Percentiles rank a stretch among this genome's conserved stretches.
Conservation (phyloP, 2,329 filamentous ascomycete species). For the Hypoxylon sp. region DNA sequence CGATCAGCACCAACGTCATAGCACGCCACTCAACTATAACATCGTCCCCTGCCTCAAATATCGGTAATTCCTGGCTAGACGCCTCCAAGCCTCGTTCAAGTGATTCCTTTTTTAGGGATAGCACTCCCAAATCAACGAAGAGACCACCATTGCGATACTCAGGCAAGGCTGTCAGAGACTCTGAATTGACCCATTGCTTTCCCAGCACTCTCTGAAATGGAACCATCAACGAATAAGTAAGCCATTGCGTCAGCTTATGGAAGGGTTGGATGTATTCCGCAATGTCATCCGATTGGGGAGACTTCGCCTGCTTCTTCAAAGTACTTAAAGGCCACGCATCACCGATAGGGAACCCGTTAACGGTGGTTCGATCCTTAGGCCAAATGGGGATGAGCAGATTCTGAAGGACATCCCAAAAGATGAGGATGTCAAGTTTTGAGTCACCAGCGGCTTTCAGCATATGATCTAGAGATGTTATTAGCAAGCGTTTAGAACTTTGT, state of each 20-base stretch:
- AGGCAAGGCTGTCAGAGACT: slow-evolving; percentile 75
- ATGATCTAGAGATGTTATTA: slow-evolving; percentile 17
- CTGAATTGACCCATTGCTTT: slow-evolving; percentile 65
- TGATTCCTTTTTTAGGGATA: slow-evolving; percentile 64
- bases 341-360: slow-evolving; percentile 23
- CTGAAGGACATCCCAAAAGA: slow-evolving; percentile 21
- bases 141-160: slow-evolving; percentile 81
- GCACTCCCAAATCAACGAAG: slow-evolving; percentile 72
- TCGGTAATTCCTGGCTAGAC: slow-evolving; percentile 34
- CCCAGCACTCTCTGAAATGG: slow-evolving; percentile 69
- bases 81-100: slow-evolving; percentile 3
- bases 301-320: slow-evolving; percentile 4
- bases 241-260: slow-evolving; percentile 79
- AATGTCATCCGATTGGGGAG: neutral
- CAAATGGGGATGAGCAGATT: slow-evolving; percentile 24
- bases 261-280: slow-evolving; percentile 64
- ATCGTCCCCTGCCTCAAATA: slow-evolving; percentile 62
- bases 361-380: slow-evolving; percentile 20
- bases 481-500: neutral
- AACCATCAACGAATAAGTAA: slow-evolving; percentile 80
- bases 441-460: slow-evolving; percentile 17
- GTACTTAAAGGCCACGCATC: slow-evolving; percentile 31
- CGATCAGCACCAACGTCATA: slow-evolving; percentile 72
- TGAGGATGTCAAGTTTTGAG: slow-evolving; percentile 18
- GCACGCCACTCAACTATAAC: slow-evolving; percentile 73